Percentiles rank a stretch among this genome's conserved stretches.
Conservation (phyloP, 1,139 yeast genomes). For the Wickerhamomyces sp. region DNA sequence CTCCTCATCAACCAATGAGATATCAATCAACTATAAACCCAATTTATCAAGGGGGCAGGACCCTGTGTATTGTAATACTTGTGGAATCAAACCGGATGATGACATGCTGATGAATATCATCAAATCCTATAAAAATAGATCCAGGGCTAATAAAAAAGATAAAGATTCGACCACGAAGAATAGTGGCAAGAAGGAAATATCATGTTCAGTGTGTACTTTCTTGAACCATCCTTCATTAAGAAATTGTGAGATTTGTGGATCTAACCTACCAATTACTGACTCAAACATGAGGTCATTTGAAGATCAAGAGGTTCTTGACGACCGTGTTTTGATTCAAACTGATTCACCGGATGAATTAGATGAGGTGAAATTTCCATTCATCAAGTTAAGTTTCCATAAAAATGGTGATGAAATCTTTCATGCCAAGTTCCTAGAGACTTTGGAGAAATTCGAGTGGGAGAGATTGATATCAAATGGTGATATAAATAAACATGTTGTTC, state of each 20-base stretch:
- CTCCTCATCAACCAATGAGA: constrained; percentile 33
- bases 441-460: constrained; percentile 47
- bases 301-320: constrained; percentile 21
- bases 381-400: constrained; percentile 59
- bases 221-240: constrained; percentile 74
- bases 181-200: constrained; percentile 29
- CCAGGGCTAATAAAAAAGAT: neutral
- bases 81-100: constrained; percentile 60
- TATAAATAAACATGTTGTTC: constrained; percentile 14
- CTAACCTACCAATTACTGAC: constrained; percentile 38
- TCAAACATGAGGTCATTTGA: constrained; percentile 18
- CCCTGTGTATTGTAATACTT: constrained; percentile 62
- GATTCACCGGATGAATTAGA: constrained; percentile 28
- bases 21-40: constrained; percentile 44
- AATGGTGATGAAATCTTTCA: constrained; percentile 52
- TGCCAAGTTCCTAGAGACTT: constrained; percentile 34
- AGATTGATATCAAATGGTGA: constrained; percentile 16
- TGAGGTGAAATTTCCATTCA: constrained; percentile 27
- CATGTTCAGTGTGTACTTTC: constrained; percentile 82
- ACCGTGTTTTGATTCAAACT: constrained; percentile 25
- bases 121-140: neutral
- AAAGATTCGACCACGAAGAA: constrained; percentile 3
- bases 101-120: constrained; percentile 11
- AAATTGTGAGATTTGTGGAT: constrained; percentile 85
- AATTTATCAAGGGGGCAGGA: constrained; percentile 29